phyloP scores from a whole-genome alignment of 805 yeast species.

The Candida xyloterini region DNA sequence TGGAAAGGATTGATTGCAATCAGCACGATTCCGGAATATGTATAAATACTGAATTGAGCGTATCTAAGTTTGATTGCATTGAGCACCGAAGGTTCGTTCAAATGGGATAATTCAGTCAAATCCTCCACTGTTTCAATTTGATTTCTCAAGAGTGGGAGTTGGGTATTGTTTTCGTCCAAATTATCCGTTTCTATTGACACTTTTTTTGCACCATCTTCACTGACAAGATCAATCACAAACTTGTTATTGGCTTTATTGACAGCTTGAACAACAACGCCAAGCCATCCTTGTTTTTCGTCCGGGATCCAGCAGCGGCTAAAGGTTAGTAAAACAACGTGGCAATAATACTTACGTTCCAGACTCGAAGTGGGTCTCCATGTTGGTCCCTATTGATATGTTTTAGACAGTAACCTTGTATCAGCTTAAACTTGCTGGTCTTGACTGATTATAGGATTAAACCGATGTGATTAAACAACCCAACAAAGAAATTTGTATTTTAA shows the following conservation, averaged over 20 bases:
- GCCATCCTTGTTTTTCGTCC: slow-evolving; percentile 70
- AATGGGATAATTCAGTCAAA: slow-evolving; percentile 83
- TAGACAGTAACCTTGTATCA: background rate
- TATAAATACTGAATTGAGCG: slow-evolving; percentile 85
- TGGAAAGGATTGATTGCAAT: slow-evolving; percentile 97
- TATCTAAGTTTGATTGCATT: slow-evolving; percentile 91
- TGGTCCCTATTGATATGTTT: background rate
- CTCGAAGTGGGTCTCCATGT: slow-evolving; percentile 35
- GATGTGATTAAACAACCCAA: slow-evolving; percentile 4
- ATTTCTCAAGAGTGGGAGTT: slow-evolving; percentile 79
- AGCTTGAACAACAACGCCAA: slow-evolving; percentile 59
- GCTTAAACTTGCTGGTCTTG: background rate
- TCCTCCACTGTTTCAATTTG: slow-evolving; percentile 95
- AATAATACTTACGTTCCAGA: slow-evolving; percentile 48
- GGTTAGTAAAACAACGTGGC: slow-evolving; percentile 1
- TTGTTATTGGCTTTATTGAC: slow-evolving; percentile 41
- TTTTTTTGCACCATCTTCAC: slow-evolving; percentile 48
- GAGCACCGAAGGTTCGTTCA: slow-evolving; percentile 94
- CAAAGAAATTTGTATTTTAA: slow-evolving; percentile 8
- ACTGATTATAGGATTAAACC: background rate
- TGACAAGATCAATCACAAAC: slow-evolving; percentile 47
- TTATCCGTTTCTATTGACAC: slow-evolving; percentile 46
- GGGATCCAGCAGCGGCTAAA: slow-evolving; percentile 77
- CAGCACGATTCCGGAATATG: slow-evolving; percentile 94
- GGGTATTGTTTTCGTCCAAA: slow-evolving; percentile 50